phyloP scores from a whole-genome alignment of 495 filamentous ascomycete species.

The Pseudoneurospora amorphoporcata region DNA sequence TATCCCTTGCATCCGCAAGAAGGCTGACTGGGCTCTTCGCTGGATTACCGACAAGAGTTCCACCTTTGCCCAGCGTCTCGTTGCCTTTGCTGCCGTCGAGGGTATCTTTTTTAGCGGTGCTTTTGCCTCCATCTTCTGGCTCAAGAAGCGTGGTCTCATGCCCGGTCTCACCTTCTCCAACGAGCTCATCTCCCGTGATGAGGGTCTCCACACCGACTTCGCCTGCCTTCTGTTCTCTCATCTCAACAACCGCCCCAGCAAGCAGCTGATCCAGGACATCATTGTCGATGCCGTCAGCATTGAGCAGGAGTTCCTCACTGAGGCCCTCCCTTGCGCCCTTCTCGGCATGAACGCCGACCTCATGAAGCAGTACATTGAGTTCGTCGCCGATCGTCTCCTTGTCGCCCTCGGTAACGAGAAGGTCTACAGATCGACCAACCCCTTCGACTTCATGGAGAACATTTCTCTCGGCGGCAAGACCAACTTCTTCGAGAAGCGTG shows the following conservation, averaged over 20 bases:
- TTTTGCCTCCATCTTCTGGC: constrained; percentile 99
- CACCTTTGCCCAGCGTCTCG: constrained; percentile 89
- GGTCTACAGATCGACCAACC: constrained; percentile 84
- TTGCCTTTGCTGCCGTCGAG: constrained; percentile 96
- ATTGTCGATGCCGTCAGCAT: constrained; percentile 90
- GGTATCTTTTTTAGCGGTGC: constrained; percentile 99
- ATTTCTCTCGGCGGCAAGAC: constrained; percentile 98
- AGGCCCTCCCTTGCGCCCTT: constrained; percentile 81
- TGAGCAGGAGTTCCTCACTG: constrained; percentile 96
- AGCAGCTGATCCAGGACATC: constrained; percentile 71
- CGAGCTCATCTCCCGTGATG: constrained; percentile 98
- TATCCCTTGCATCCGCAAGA: constrained; percentile 88
- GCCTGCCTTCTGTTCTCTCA: constrained; percentile 95
- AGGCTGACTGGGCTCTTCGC: constrained; percentile 92
- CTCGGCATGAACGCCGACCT: constrained; percentile 95
- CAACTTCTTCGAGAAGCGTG: constrained; percentile 99
- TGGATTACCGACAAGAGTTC: constrained; percentile 92
- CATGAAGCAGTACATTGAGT: constrained; percentile 99
- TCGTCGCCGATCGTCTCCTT: constrained; percentile 91
- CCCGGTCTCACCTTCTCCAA: constrained; percentile 97
- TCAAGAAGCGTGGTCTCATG: constrained; percentile 99
- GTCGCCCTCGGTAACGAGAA: constrained; percentile 87
- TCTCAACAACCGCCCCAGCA: constrained; percentile 78
- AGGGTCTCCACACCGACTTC: constrained; percentile 99
- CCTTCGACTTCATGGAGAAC: constrained; percentile 99